Evolutionary conservation across 352 stramenopile genomes (phyloP), one percentile per base, ranked within the genome.

Genomic region (Globisporangium spiculum): DNA sequence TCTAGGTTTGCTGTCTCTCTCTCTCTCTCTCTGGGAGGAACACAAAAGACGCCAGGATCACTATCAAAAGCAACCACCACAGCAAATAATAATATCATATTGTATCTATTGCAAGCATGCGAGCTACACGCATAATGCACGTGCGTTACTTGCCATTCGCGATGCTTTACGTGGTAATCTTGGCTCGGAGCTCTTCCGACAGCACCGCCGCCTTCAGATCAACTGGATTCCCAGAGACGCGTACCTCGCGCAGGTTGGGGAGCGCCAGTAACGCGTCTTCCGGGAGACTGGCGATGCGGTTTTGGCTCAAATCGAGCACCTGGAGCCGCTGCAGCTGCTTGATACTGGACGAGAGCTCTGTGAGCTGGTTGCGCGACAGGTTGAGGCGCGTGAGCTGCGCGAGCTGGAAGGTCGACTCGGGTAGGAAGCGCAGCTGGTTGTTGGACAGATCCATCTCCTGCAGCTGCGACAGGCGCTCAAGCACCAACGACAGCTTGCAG

Each of bases 401-500:
- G 14, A 97, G 79, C 60, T 79, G 65, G 68, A 96, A 97, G n/a
- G 92, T 73, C 18, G 84, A 76, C 54, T 91, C 89, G 1, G 91
- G 91, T 53, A 97, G 76, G 38, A 76, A 73, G 4, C 72, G 84
- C 53, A 97, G 82, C 36, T 84, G 71, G 69, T 97, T 97, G 65
- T 74, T 65, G 9, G 84, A 84, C 7, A 97, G 69, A 71, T 96
- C 81, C 59, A 97, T 83, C 8, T 70, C 65, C 63, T 78, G 66
- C 32, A 97, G 75, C 48, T 75, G 68, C 22, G 89, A 86, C 18
- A 90, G 75, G 41, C 86, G 84, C 74, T 93, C 87, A 14, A 96
- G 77, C 27, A 88, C 83, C 9, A 94, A 73, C 66, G 89, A 82
- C 48, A 98, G 75, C 64, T 86, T 82, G 75, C 92, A 98, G 34